A percentile compares a stretch with the other conserved stretches of the same genome.
Conservation (phyloP, 1,284 basidiomycete species). For the Tetrapyrgos nigripes region DNA sequence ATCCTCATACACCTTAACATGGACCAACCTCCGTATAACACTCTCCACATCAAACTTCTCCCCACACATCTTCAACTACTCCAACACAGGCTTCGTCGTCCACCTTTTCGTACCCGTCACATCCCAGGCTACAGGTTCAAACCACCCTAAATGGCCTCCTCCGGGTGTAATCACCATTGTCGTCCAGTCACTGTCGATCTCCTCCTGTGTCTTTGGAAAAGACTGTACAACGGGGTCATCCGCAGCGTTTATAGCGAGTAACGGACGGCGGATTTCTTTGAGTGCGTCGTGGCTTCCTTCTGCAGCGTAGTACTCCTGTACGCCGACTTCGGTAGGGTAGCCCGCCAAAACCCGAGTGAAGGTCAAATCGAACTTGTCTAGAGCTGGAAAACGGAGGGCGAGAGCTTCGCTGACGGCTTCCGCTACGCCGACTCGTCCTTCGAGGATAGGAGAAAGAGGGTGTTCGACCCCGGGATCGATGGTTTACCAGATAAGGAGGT, state of each 20-base stretch:
- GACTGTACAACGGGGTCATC: constrained; percentile 12
- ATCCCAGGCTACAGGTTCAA: constrained; percentile 1
- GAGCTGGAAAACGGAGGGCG: not conserved
- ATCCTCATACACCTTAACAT: not conserved
- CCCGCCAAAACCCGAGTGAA: not conserved
- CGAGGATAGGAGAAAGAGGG: not conserved
- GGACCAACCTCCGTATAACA: too few species aligned
- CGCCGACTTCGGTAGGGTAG: too few species aligned
- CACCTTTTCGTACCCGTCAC: constrained; percentile 1
- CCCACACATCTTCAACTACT: constrained; percentile 7
- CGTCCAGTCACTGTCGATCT: constrained; percentile 3
- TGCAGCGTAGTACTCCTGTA: not conserved
- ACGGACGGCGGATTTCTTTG: constrained; percentile 1
- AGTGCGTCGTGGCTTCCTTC: constrained; percentile 9
- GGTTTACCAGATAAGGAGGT: not conserved
- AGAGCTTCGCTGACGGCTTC: not conserved
- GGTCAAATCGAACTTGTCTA: not conserved
- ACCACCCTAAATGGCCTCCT: constrained; percentile 12
- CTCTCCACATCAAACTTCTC: constrained; percentile 1
- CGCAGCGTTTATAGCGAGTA: constrained; percentile 6
- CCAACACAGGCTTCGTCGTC: constrained; percentile 13
- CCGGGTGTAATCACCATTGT: constrained; percentile 1
- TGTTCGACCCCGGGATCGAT: not conserved
- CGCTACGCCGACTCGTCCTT: not conserved
- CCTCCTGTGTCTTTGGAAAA: constrained; percentile 6